phyloP scores from a whole-genome alignment of 768 basidiomycete species.

The Kwoniella europaea region DNA sequence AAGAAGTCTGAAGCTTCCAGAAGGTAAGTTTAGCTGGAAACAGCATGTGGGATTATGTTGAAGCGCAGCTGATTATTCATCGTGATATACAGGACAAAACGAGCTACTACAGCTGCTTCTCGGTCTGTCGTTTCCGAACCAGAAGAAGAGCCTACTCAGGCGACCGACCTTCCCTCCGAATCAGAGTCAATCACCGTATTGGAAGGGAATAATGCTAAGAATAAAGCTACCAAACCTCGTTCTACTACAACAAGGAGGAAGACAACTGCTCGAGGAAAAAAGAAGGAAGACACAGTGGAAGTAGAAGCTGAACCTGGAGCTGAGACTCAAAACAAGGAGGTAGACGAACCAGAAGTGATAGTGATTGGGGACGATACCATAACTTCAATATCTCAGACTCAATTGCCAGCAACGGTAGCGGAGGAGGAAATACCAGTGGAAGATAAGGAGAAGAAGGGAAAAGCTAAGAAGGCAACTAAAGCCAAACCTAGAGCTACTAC shows the following conservation, averaged over 20 bases:
- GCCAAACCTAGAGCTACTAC: conserved; percentile 16
- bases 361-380: conserved; percentile 15
- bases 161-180: conserved; percentile 10
- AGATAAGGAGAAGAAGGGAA: conserved; percentile 16
- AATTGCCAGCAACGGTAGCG: neutral
- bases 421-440: conserved; percentile 13
- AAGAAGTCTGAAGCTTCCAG: conserved; percentile 27
- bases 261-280: conserved; percentile 9
- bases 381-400: conserved; percentile 9
- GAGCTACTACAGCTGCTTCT: conserved; percentile 22
- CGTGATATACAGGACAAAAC: conserved; percentile 22
- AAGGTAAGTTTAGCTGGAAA: conserved; percentile 14
- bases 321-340: no score
- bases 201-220: conserved; percentile 2
- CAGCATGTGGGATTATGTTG: neutral
- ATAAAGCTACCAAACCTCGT: conserved; percentile 24
- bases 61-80: neutral
- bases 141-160: conserved; percentile 17
- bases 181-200: conserved; percentile 10
- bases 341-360: conserved; percentile 6
- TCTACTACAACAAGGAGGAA: conserved; percentile 17
- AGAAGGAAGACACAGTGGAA: conserved; percentile 15
- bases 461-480: conserved; percentile 11
- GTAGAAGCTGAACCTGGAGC: neutral
- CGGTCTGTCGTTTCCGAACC: conserved; percentile 13